These are phyloP conservation scores for Paramecium primaurelia DNA, from an alignment of 73 alveolate species.

Conservation along the genomic window DNA sequence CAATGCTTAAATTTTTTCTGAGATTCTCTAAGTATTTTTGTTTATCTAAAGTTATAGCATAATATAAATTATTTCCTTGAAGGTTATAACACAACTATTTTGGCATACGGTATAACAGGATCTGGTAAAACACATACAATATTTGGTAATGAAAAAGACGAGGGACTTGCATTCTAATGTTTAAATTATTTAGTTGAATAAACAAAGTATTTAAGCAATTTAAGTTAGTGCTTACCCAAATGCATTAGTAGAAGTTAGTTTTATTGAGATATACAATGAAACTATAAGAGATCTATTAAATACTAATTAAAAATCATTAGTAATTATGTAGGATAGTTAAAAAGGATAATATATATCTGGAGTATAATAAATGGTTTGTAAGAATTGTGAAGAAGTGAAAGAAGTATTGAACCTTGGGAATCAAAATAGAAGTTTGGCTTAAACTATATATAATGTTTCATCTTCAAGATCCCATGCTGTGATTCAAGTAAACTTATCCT, in stretches of 20 bases:
- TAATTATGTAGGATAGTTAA: constrained; percentile 77
- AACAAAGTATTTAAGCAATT: constrained; percentile 63
- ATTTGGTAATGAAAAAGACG: constrained; percentile 88
- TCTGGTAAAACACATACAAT: constrained; percentile 93
- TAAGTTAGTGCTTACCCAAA: constrained; percentile 74
- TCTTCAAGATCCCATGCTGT: constrained; percentile 83
- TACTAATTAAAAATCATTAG: constrained; percentile 62
- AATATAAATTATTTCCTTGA: constrained; percentile 85
- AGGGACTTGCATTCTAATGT: constrained; percentile 89
- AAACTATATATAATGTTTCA: constrained; percentile 81
- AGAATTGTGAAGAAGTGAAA: constrained; percentile 65
- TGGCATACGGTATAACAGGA: constrained; percentile 94
- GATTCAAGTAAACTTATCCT: constrained; percentile 78
- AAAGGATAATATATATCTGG: constrained; percentile 85
- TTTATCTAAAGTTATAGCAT: constrained; percentile 28
- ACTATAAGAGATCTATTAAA: constrained; percentile 80
- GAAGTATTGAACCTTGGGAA: constrained; percentile 70
- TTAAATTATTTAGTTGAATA: constrained; percentile 82
- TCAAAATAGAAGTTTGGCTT: constrained; percentile 77
- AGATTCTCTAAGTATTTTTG: background rate
- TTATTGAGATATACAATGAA: constrained; percentile 79
- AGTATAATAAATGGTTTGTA: constrained; percentile 73
- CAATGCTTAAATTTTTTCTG: background rate
- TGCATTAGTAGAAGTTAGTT: constrained; percentile 82
- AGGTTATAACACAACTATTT: constrained; percentile 92